Evolutionary conservation across 1,139 yeast genomes (phyloP), one percentile per base, ranked within the genome.

Genomic region (Arxiozyma heterogenica): DNA sequence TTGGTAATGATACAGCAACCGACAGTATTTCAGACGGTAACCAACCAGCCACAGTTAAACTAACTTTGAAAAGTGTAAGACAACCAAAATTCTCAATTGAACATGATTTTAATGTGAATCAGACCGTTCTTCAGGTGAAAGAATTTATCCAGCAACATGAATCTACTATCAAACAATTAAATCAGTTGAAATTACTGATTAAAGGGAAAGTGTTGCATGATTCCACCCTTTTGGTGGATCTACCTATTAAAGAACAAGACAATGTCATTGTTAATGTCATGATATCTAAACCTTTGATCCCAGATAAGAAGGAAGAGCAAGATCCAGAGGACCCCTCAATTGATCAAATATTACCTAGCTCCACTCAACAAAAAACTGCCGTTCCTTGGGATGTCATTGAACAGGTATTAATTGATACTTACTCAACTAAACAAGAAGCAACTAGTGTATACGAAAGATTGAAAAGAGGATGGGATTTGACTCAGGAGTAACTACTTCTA

Each of bases 171-270:
- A 53, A 64, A 20, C 61, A 63, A 8, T 54, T 64, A 0, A 59
- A 61, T 18, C 73, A 74, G 53, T 54, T 76, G 42, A 77, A 75
- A 55, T 58, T 78, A 8, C 63, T 78, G 61, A 56, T 76, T 41
- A 78, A 77, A 61, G 78, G 81, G 9, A 78, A 77, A 61, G 79
- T 78, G 1, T 62, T 77, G n/a, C 75, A 74, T 50, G 81, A 78
- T 60, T 63, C 68, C 12, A 58, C 66, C 1, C 51, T 68, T 25
- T 52, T 74, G 30, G 58, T 63, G 4, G 70, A 65, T 43, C 45
- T 64, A 45, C 45, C 41, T 3, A 18, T 55, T 7, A 58, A 58
- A 30, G 49, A 56, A 12, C 53, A 56, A 15, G 54, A 60, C 4
- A 59, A 70, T 7, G 58, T 66, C 5, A 55, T 73, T 25, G 25